Evolutionary conservation across 495 filamentous ascomycete genomes (phyloP).

Genomic region (Trichoderma gamsii): DNA sequence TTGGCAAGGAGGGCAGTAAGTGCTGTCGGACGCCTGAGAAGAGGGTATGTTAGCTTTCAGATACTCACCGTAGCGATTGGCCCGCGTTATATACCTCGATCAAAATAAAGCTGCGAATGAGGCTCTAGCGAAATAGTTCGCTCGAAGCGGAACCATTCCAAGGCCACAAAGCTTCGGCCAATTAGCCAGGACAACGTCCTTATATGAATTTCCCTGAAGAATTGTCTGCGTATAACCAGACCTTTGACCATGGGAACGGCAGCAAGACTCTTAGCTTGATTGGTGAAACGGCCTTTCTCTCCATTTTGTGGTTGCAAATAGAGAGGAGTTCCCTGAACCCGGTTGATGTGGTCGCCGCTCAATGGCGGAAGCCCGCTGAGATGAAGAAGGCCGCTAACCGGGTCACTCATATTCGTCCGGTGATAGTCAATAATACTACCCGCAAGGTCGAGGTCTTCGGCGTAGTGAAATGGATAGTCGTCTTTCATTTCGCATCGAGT

Average conservation of each 20-base stretch:
- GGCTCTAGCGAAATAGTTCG: background rate
- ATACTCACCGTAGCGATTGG: background rate
- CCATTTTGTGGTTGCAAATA: background rate
- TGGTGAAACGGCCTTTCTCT: slow-evolving; percentile 5
- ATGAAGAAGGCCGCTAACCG: background rate
- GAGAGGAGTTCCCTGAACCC: slow-evolving; percentile 10
- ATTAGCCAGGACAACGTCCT: background rate
- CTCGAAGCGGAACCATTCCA: slow-evolving; percentile 10
- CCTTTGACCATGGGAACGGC: slow-evolving; percentile 8
- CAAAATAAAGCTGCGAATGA: background rate
- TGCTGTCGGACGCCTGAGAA: background rate
- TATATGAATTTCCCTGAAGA: slow-evolving; percentile 4
- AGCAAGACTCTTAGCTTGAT: background rate
- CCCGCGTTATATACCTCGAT: background rate
- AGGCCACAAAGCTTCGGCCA: slow-evolving; percentile 7
- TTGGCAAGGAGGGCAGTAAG: slow-evolving; percentile 8
- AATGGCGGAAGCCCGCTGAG: background rate
- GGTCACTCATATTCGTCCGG: background rate
- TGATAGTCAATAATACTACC: background rate
- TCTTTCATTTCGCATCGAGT: slow-evolving; percentile 7
- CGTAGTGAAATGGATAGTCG: slow-evolving; percentile 14
- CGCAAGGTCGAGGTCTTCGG: background rate
- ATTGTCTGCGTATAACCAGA: slow-evolving; percentile 9
- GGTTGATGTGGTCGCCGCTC: background rate
- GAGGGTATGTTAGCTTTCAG: background rate